A percentile compares a stretch with the other conserved stretches of the same genome.
These are phyloP conservation scores for Kernera saxatilis DNA, from an alignment of 345 rosid species.

Conservation along the genomic window DNA sequence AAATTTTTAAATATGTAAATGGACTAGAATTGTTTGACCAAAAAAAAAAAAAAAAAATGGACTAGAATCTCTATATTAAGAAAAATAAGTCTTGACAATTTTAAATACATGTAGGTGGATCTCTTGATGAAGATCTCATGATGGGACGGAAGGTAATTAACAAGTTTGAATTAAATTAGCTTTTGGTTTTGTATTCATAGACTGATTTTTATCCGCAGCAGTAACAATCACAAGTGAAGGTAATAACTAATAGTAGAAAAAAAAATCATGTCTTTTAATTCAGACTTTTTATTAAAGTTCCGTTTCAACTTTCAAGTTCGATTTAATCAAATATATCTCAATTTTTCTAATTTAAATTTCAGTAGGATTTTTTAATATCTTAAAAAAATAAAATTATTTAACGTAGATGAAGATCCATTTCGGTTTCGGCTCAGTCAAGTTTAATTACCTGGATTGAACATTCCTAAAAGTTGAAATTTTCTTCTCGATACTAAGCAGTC, in stretches of 20 bases:
- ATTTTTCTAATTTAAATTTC: neutral
- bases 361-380: neutral
- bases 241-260: neutral
- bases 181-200: neutral
- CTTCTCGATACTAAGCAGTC: neutral
- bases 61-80: neutral
- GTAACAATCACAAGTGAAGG: neutral
- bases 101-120: neutral
- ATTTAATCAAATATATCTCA: neutral
- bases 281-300: neutral
- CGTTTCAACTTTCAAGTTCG: neutral
- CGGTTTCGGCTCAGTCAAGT: neutral
- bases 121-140: neutral
- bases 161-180: neutral
- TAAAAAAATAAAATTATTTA: neutral
- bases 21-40: neutral
- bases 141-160: conserved; percentile 22
- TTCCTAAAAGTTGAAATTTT: neutral
- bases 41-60: too few relatives aligned
- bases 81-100: neutral
- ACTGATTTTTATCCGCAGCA: neutral
- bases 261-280: neutral
- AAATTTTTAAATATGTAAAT: too few relatives aligned
- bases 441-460: neutral
- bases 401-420: neutral